Base-by-base conservation (phyloP, 2,329 filamentous ascomycete species). In the Fusarium annulatum region DNA sequence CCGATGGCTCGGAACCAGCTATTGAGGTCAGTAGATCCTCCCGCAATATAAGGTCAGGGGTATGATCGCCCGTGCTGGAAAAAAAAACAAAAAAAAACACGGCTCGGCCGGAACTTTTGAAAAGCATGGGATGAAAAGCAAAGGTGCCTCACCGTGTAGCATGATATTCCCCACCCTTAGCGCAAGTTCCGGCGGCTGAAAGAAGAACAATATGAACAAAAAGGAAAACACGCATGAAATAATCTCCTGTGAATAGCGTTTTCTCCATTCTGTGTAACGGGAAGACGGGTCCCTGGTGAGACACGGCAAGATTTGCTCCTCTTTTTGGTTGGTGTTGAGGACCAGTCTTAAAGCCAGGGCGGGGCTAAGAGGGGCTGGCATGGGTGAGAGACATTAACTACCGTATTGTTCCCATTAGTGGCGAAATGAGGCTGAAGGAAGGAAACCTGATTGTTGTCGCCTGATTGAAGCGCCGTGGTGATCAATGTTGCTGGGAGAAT, bases 401-500 rank as follows among this genome's bases (percentile, higher is more conserved):
- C 28, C 46, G 28, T 4, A 33, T 23, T 51, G 23, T 51, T 33
- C 5, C 15, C 15, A 33, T 33, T 33, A 33, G 46, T 33, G 15
- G 46, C 10, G 10, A 51, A 19, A 23, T 18, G 28, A 51, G 46
- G 46, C 46, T 33, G 15, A n/a, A 33, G 10, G 15, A n/a, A 33
- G 10, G 3, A 12, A 49, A 18, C 28, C 7, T n/a, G 46, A n/a
- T 49, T n/a, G 28, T n/a, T 18, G 21, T 49, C 10, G 10, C 21
- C 7, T 18, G 4, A n/a, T 3, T 9, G 5, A 11, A 18, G 46
- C 3, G 10, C 5, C 5, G 7, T 46, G 11, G 6, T 16, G 19
- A 49, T 18, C 9, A 11, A n/a, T 48, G 0, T 3, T 16, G 19
- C 2, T 9, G 2, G 14, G 15, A 3, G 11, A 46, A 4, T 3